Percentiles rank a stretch among this genome's conserved stretches.
Conservation (phyloP, 2,329 filamentous ascomycete species). For the Clonostachys byssicola region DNA sequence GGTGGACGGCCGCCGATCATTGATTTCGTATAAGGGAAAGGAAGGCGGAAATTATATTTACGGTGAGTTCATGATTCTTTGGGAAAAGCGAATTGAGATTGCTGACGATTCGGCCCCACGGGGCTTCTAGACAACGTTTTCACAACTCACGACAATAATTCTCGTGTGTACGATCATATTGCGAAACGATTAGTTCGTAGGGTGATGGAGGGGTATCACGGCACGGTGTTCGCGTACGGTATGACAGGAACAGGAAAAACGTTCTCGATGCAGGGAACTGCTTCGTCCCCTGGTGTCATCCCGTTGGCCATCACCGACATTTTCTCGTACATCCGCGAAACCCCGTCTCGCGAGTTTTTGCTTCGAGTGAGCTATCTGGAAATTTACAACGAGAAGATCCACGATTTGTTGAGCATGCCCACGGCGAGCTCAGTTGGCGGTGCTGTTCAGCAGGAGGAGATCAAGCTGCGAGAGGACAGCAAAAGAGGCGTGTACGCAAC, state of each 20-base stretch:
- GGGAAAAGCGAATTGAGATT: neutral
- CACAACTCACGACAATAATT: slow-evolving; percentile 87
- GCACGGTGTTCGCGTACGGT: slow-evolving; percentile 96
- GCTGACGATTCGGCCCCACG: neutral
- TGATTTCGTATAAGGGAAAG: slow-evolving; percentile 80
- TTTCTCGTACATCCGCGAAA: slow-evolving; percentile 98
- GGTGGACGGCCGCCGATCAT: slow-evolving; percentile 77
- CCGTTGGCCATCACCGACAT: slow-evolving; percentile 97
- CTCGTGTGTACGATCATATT: slow-evolving; percentile 88
- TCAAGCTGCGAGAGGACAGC: slow-evolving; percentile 93
- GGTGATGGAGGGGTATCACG: slow-evolving; percentile 99
- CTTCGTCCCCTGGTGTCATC: slow-evolving; percentile 92
- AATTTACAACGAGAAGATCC: slow-evolving; percentile 98
- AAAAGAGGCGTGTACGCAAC: slow-evolving; percentile 96
- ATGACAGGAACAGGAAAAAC: slow-evolving; percentile 99
- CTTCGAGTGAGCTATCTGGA: slow-evolving; percentile 96
- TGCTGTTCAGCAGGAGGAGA: slow-evolving; percentile 72
- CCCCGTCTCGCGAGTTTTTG: slow-evolving; percentile 88
- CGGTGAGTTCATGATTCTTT: slow-evolving; percentile 48
- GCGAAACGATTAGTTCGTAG: slow-evolving; percentile 91
- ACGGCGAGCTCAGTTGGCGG: slow-evolving; percentile 50
- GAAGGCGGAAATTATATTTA: slow-evolving; percentile 93
- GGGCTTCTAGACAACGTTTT: slow-evolving; percentile 82
- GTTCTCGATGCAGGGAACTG: slow-evolving; percentile 98
- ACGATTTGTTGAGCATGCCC: slow-evolving; percentile 82